Evolutionary conservation across 2,329 filamentous ascomycete species (phyloP).

Genomic region (Fonsecaea nubica): DNA sequence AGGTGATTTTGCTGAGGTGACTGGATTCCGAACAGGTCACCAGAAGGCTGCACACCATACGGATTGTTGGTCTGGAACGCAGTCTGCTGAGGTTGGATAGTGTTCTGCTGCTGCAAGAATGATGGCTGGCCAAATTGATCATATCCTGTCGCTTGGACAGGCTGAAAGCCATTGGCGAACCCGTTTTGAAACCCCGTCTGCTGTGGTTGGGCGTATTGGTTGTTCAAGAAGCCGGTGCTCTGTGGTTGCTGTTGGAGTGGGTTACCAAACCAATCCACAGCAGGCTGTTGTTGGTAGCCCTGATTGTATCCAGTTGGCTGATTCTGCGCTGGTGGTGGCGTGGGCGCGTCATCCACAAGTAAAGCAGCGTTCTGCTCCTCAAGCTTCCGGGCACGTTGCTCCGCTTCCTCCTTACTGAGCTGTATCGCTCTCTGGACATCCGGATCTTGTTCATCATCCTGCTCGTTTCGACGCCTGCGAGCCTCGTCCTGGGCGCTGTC

Average conservation of each 20-base stretch:
- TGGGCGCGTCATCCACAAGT: conserved; percentile 82
- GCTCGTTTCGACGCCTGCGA: conserved; percentile 58
- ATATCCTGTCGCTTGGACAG: conserved; percentile 59
- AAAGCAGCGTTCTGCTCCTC: conserved; percentile 84
- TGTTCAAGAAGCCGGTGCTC: conserved; percentile 70
- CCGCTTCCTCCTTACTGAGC: conserved; percentile 92
- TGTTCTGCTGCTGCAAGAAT: conserved; percentile 58
- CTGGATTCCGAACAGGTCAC: conserved; percentile 47
- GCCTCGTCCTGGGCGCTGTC: conserved; percentile 65
- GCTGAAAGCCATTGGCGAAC: conserved; percentile 72
- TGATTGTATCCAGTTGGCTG: conserved; percentile 92
- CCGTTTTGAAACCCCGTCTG: conserved; percentile 72
- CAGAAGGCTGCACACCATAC: conserved; percentile 60
- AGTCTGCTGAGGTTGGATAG: conserved; percentile 65
- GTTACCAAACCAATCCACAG: conserved; percentile 97
- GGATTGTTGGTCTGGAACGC: conserved; percentile 64
- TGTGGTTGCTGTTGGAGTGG: conserved; percentile 80
- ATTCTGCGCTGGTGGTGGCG: conserved; percentile 69
- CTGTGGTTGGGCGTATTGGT: conserved; percentile 71
- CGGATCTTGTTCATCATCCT: conserved; percentile 75
- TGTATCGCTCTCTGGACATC: conserved; percentile 94
- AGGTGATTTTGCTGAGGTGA: conserved; percentile 60
- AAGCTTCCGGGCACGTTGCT: conserved; percentile 78
- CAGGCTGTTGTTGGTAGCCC: conserved; percentile 94
- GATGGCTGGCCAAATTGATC: conserved; percentile 52